Conservation (phyloP, 2,329 filamentous ascomycete species). For the Fusarium citri region DNA sequence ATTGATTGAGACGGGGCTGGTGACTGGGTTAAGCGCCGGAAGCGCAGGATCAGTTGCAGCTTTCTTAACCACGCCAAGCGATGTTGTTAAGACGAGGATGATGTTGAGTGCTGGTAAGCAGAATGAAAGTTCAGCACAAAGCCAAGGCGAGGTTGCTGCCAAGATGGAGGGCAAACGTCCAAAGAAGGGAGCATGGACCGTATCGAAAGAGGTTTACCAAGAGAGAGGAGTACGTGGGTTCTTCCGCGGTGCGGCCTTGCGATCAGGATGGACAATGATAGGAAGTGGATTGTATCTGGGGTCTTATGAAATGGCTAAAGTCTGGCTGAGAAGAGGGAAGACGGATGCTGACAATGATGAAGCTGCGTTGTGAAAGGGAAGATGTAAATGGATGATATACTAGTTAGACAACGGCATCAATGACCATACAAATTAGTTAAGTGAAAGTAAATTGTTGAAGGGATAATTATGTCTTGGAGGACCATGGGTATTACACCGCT, state of each 20-base stretch:
- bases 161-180: constrained; percentile 47
- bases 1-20: constrained; percentile 73
- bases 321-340: constrained; percentile 65
- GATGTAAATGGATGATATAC: not conserved
- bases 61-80: constrained; percentile 86
- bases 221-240: constrained; percentile 78
- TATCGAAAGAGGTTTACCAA: constrained; percentile 73
- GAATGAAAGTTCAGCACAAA: constrained; percentile 6
- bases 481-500: not conserved
- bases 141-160: constrained; percentile 20
- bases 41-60: constrained; percentile 80
- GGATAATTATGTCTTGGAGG: not conserved
- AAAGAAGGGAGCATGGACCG: constrained; percentile 62
- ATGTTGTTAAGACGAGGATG: constrained; percentile 90
- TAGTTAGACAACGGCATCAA: not conserved
- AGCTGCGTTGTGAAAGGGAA: constrained; percentile 33
- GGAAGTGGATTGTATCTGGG: constrained; percentile 88
- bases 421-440: not conserved
- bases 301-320: constrained; percentile 83
- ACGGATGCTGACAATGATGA: constrained; percentile 55
- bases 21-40: constrained; percentile 81
- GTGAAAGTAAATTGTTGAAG: not conserved
- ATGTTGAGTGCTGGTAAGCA: constrained; percentile 74
- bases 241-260: constrained; percentile 79
- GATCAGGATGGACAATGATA: constrained; percentile 83